These are phyloP conservation scores for Aspergillus sclerotiicarbonarius DNA, from an alignment of 495 filamentous ascomycete species.

Conservation along the genomic window DNA sequence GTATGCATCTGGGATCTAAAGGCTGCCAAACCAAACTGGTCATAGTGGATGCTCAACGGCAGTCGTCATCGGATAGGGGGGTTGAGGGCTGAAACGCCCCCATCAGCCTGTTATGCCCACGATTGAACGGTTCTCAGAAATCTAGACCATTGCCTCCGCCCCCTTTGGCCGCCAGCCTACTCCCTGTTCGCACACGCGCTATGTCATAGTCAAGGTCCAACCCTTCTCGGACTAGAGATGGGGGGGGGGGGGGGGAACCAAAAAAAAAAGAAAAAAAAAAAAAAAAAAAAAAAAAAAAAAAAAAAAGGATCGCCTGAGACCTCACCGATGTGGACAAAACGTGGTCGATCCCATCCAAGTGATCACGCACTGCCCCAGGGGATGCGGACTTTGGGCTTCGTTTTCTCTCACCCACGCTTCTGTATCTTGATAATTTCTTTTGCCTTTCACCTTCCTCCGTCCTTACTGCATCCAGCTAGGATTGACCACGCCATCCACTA, in stretches of 20 bases:
- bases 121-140: slow-evolving; percentile 19
- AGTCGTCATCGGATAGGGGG: slow-evolving; percentile 17
- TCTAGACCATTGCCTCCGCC: slow-evolving; percentile 13
- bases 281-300: slow-evolving; percentile 4
- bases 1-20: slow-evolving; percentile 16
- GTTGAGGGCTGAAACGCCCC: slow-evolving; percentile 20
- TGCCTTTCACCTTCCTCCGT: background rate
- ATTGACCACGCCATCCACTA: slow-evolving; percentile 1
- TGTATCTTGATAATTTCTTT: slow-evolving; percentile 5
- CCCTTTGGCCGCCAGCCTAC: background rate
- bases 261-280: slow-evolving; percentile 7
- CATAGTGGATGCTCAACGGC: background rate
- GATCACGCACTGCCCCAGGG: slow-evolving; percentile 24
- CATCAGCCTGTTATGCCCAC: slow-evolving; percentile 11
- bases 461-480: background rate
- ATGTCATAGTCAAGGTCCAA: slow-evolving; percentile 10
- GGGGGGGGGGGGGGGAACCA: background rate
- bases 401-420: slow-evolving; percentile 7
- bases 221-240: background rate
- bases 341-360: slow-evolving; percentile 37
- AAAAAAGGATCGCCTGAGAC: slow-evolving; percentile 17
- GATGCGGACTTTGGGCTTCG: slow-evolving; percentile 7
- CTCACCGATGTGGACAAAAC: slow-evolving; percentile 35
- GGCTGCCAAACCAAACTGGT: slow-evolving; percentile 1
- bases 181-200: slow-evolving; percentile 9